These are phyloP conservation scores for Trichosanthes truncata DNA, from an alignment of 306 rosid genomes.

Conservation along the genomic window DNA sequence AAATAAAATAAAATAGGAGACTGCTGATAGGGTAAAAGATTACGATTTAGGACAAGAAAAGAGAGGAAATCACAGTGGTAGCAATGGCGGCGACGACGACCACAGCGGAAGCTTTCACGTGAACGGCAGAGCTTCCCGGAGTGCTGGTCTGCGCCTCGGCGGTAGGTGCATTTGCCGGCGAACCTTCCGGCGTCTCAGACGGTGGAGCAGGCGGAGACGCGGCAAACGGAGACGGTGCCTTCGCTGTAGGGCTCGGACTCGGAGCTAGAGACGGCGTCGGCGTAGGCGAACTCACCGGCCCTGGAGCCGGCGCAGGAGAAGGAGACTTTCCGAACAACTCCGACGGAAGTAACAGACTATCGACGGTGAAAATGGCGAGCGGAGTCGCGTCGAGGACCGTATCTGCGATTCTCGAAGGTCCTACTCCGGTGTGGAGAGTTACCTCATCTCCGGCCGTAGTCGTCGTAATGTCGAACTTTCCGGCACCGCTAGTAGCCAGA, in stretches of 20 bases:
- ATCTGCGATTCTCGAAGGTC: conserved; percentile 56
- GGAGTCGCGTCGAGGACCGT: conserved; percentile 72
- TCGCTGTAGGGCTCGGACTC: conserved; percentile 22
- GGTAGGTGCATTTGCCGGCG: conserved; percentile 50
- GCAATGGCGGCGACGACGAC: conserved; percentile 22
- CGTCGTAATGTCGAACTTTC: conserved; percentile 44
- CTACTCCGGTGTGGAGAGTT: conserved; percentile 79
- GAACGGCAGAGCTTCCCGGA: conserved; percentile 25
- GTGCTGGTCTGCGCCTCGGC: conserved; percentile 34
- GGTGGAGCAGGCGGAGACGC: conserved; percentile 85
- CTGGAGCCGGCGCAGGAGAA: conserved; percentile 62
- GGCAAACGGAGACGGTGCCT: conserved; percentile 43
- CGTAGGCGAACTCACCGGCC: conserved; percentile 32
- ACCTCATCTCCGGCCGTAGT: conserved; percentile 53
- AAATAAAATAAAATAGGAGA: not conserved
- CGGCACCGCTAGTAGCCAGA: conserved; percentile 69
- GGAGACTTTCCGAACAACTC: conserved; percentile 70
- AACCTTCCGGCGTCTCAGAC: conserved; percentile 24
- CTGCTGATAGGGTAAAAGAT: conserved; percentile 11
- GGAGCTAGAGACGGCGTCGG: conserved; percentile 42
- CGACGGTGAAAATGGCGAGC: conserved; percentile 51
- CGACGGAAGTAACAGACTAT: conserved; percentile 51
- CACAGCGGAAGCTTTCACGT: conserved; percentile 31
- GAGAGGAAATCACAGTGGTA: conserved; percentile 24
- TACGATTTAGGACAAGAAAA: conserved; percentile 42